Conservation (phyloP, 1,139 yeast species). For the Yamadazyma dendronema region DNA sequence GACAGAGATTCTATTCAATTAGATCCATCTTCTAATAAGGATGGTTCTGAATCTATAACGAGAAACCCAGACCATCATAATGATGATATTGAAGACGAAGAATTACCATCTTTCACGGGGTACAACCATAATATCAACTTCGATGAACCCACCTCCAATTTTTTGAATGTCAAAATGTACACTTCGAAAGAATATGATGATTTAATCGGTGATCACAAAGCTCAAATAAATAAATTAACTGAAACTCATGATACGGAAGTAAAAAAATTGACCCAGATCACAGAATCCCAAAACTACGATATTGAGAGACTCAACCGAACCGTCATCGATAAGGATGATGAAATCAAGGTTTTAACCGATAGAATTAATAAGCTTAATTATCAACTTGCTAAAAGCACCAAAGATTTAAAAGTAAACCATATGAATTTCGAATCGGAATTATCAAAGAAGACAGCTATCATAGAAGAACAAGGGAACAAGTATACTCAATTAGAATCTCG, state of each 20-base stretch:
- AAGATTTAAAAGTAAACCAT: slow-evolving; percentile 3
- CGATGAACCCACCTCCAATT: slow-evolving; percentile 11
- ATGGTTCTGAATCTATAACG: not conserved
- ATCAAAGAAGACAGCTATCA: not conserved
- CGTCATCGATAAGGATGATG: not conserved
- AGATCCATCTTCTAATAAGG: slow-evolving; percentile 1
- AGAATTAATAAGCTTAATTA: slow-evolving; percentile 6
- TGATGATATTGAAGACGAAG: not conserved
- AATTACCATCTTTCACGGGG: not conserved
- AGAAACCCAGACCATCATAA: not conserved
- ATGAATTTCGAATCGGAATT: slow-evolving; percentile 3
- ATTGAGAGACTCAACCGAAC: slow-evolving; percentile 1
- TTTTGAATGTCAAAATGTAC: slow-evolving; percentile 6
- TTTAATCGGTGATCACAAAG: not conserved
- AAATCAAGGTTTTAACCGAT: slow-evolving; percentile 1
- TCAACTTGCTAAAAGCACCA: slow-evolving; percentile 5
- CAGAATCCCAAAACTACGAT: not conserved
- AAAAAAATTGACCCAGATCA: slow-evolving; percentile 1
- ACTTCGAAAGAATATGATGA: slow-evolving; percentile 6
- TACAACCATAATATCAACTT: not conserved
- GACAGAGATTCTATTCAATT: slow-evolving; percentile 6
- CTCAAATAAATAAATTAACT: not conserved
- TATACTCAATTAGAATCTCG: not conserved
- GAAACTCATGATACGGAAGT: slow-evolving; percentile 4
- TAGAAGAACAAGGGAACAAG: not conserved